Percentiles rank a stretch among this genome's conserved stretches.
These are phyloP conservation scores for Whalleya microplaca DNA, from an alignment of 2,329 filamentous ascomycete genomes.

Conservation along the genomic window DNA sequence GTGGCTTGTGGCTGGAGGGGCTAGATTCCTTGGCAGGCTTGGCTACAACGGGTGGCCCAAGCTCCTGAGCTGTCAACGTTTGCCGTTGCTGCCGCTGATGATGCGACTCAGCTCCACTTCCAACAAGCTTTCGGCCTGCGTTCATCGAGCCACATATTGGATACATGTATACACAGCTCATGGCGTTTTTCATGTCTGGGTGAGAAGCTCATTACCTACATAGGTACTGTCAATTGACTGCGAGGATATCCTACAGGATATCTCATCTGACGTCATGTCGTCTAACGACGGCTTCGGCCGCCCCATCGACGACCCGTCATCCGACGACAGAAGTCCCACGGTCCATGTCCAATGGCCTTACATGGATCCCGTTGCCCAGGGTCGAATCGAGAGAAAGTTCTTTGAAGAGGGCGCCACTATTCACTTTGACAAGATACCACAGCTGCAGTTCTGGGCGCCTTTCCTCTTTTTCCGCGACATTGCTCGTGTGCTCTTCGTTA, in stretches of 20 bases:
- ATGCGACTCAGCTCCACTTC: background rate
- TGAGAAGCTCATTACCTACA: background rate
- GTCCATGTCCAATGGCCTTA: conserved; percentile 31
- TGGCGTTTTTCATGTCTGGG: background rate
- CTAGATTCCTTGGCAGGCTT: background rate
- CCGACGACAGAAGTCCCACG: conserved; percentile 6
- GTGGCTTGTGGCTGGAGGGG: background rate
- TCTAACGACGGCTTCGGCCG: conserved; percentile 3
- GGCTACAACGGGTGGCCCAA: conserved; percentile 15
- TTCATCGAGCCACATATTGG: background rate
- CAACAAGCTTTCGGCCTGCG: background rate
- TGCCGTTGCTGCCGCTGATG: background rate
- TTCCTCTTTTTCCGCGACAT: background rate
- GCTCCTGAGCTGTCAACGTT: background rate
- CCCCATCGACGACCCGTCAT: conserved; percentile 4
- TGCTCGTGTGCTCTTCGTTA: conserved; percentile 7
- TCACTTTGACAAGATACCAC: conserved; percentile 30
- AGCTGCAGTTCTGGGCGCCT: conserved; percentile 17
- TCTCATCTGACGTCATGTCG: conserved; percentile 6
- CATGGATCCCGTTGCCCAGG: conserved; percentile 11
- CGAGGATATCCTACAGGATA: background rate
- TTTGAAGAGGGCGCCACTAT: conserved; percentile 35
- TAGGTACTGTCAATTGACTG: background rate
- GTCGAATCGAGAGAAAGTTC: conserved; percentile 26
- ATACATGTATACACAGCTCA: background rate